Conservation (phyloP, 2,329 filamentous ascomycete genomes). For the Penicillium sp. region DNA sequence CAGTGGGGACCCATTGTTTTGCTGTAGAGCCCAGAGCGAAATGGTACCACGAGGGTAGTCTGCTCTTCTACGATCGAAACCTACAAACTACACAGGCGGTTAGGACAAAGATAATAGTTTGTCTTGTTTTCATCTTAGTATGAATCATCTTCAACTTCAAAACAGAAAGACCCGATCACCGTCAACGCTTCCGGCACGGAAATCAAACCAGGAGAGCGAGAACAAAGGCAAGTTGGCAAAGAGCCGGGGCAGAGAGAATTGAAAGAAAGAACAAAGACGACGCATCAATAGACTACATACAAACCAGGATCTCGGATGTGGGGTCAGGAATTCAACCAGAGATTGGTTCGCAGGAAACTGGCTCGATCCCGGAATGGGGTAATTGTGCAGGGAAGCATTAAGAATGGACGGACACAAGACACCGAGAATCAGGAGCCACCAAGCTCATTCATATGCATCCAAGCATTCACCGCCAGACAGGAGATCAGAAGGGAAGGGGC, state of each 20-base stretch:
- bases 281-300: slow-evolving; percentile 27
- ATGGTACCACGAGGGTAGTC: no score
- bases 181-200: background rate
- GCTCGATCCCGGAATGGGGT: background rate
- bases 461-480: background rate
- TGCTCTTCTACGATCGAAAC: no score
- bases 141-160: slow-evolving; percentile 11
- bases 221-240: background rate
- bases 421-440: background rate
- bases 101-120: slow-evolving; percentile 25
- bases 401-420: slow-evolving; percentile 6
- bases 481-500: background rate
- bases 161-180: slow-evolving; percentile 8
- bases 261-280: slow-evolving; percentile 15
- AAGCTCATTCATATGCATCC: background rate
- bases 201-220: slow-evolving; percentile 2
- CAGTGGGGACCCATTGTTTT: no score
- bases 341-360: background rate
- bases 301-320: slow-evolving; percentile 10
- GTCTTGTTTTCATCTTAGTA: slow-evolving; percentile 12
- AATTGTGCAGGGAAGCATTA: slow-evolving; percentile 3
- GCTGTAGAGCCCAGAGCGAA: no score
- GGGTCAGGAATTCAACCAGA: background rate
- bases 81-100: background rate
- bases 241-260: slow-evolving; percentile 5